Conservation (phyloP, 805 yeast genomes). For the Myxozyma nipponensis region DNA sequence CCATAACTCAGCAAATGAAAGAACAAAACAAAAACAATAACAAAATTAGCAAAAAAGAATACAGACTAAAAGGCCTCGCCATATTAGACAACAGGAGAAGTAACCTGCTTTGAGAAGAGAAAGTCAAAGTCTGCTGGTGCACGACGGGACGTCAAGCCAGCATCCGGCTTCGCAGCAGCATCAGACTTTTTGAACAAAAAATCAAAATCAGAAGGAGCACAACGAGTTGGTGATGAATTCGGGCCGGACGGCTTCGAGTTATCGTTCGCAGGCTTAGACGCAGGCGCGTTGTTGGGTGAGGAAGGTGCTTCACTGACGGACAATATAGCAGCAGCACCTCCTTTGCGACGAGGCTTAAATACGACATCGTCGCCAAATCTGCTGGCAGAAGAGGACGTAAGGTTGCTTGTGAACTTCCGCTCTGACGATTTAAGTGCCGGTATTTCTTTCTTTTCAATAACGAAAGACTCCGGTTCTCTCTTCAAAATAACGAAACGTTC, state of each 20-base stretch:
- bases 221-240: constrained; percentile 3
- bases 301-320: background rate
- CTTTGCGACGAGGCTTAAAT: constrained; percentile 22
- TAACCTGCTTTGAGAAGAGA: constrained; percentile 1
- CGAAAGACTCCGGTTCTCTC: background rate
- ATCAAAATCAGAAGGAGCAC: constrained; percentile 17
- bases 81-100: background rate
- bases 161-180: background rate
- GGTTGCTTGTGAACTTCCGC: background rate
- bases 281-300: background rate
- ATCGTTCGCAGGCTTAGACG: background rate
- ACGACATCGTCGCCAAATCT: constrained; percentile 21
- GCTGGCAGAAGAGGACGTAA: constrained; percentile 3
- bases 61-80: too few relatives aligned
- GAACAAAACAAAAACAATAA: background rate
- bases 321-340: background rate
- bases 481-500: background rate
- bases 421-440: background rate
- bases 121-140: constrained; percentile 14
- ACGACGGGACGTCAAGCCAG: background rate
- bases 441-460: background rate
- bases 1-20: background rate
- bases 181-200: constrained; percentile 7
- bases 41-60: too few relatives aligned
- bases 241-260: background rate